These are phyloP conservation scores for Apocynum venetum DNA, from an alignment of 257 asterid genomes.

Conservation along the genomic window DNA sequence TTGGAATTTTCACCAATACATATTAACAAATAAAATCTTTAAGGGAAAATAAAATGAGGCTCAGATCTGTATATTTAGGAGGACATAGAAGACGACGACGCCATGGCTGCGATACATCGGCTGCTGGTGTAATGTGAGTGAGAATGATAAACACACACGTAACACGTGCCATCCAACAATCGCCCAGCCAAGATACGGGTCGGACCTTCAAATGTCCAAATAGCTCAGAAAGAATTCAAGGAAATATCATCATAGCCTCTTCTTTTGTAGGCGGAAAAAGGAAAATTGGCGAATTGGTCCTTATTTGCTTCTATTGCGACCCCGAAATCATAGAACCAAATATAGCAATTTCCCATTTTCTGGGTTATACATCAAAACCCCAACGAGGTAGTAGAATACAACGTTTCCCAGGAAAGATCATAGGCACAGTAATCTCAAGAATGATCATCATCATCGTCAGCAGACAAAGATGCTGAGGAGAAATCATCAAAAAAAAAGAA, in stretches of 20 bases:
- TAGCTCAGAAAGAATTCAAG: not conserved
- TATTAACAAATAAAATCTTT: too few species aligned
- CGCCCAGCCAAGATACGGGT: constrained; percentile 1
- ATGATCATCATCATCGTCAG: not conserved
- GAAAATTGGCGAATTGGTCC: too few species aligned
- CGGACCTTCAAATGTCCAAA: not conserved
- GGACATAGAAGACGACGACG: not conserved
- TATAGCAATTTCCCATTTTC: too few species aligned
- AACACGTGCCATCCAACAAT: not conserved
- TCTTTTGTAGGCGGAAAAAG: too few species aligned
- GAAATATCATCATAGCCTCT: constrained; percentile 2
- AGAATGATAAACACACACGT: not conserved
- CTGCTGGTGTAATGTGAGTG: not conserved
- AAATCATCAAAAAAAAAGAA: not conserved
- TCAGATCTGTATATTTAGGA: not conserved
- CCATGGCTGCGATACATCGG: not conserved
- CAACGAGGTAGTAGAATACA: not conserved
- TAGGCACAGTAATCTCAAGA: not conserved
- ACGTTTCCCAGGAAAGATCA: not conserved
- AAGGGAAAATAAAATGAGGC: not conserved
- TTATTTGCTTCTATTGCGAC: not conserved
- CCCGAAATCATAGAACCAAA: not conserved
- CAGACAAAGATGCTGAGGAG: not conserved
- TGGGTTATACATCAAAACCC: not conserved
- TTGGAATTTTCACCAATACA: too few species aligned